Evolutionary conservation across 306 rosid species (phyloP).

Genomic region (Canavalia ensiformis): DNA sequence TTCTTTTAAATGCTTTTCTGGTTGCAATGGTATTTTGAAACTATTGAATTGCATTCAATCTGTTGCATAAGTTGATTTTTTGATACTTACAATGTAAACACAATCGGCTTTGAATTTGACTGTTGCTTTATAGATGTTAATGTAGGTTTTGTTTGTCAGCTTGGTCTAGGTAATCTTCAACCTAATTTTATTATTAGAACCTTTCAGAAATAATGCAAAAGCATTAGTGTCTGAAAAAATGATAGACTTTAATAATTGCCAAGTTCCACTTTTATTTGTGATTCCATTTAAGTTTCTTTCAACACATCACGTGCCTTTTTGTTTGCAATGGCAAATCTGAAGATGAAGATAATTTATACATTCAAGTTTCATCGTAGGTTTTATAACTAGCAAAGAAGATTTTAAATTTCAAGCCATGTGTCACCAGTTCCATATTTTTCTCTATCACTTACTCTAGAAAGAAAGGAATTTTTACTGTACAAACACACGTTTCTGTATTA

Average conservation of each 20-base stretch:
- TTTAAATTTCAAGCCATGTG: slow-evolving; percentile 3
- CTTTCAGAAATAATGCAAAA: slow-evolving; percentile 6
- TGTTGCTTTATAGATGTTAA: slow-evolving; percentile 27
- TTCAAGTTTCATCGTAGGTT: background rate
- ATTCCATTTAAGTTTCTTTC: slow-evolving; percentile 4
- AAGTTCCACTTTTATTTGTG: background rate
- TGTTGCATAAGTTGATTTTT: slow-evolving; percentile 1
- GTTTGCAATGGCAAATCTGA: slow-evolving; percentile 8
- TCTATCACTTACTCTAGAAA: background rate
- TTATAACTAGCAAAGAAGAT: background rate
- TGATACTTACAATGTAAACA: background rate
- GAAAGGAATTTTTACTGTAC: slow-evolving; percentile 17
- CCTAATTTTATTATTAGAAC: background rate
- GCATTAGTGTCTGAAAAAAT: background rate
- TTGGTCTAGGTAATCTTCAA: background rate
- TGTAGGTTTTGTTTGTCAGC: slow-evolving; percentile 23
- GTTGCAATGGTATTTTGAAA: slow-evolving; percentile 19
- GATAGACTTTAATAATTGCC: background rate
- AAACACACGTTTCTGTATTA: background rate
- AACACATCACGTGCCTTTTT: background rate
- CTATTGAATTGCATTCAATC: slow-evolving; percentile 3
- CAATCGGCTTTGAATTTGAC: background rate
- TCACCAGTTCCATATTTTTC: background rate
- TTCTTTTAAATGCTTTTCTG: slow-evolving; percentile 4
- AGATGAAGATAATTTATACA: background rate